Conservation (phyloP, 345 rosid species). For the Populus tremula region DNA sequence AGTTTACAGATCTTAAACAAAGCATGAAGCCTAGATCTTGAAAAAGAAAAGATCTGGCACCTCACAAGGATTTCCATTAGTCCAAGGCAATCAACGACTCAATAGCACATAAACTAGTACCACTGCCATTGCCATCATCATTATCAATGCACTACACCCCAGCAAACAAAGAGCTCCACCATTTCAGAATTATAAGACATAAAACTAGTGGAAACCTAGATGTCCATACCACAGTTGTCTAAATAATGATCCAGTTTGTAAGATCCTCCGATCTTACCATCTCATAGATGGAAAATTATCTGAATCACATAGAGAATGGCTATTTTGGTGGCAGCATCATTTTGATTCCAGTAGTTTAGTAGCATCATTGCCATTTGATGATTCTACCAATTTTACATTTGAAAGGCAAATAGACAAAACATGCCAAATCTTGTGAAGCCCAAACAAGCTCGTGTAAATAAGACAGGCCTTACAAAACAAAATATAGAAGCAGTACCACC, state of each 20-base stretch:
- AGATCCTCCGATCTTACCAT: not conserved
- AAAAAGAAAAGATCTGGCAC: not conserved
- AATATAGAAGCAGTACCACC: too few relatives aligned
- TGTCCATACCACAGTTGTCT: not conserved
- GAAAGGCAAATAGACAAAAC: too few relatives aligned
- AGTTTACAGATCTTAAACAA: not conserved
- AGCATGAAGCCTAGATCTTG: not conserved
- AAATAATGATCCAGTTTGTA: too few relatives aligned
- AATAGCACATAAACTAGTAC: not conserved
- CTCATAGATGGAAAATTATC: not conserved
- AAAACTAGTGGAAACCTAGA: not conserved
- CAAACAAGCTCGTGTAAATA: too few relatives aligned
- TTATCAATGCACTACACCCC: not conserved
- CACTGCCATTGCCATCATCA: not conserved
- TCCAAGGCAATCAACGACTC: not conserved
- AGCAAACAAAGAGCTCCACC: not conserved
- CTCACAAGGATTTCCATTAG: not conserved
- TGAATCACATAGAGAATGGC: not conserved
- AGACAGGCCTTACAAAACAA: too few relatives aligned
- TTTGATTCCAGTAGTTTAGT: not conserved
- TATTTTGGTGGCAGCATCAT: not conserved
- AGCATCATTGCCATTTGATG: not conserved
- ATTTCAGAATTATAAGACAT: not conserved
- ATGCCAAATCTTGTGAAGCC: too few relatives aligned
- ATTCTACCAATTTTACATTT: too few relatives aligned